Evolutionary conservation across 202 grass and related monocot genomes (phyloP).

Genomic region (Carex sylvatica): DNA sequence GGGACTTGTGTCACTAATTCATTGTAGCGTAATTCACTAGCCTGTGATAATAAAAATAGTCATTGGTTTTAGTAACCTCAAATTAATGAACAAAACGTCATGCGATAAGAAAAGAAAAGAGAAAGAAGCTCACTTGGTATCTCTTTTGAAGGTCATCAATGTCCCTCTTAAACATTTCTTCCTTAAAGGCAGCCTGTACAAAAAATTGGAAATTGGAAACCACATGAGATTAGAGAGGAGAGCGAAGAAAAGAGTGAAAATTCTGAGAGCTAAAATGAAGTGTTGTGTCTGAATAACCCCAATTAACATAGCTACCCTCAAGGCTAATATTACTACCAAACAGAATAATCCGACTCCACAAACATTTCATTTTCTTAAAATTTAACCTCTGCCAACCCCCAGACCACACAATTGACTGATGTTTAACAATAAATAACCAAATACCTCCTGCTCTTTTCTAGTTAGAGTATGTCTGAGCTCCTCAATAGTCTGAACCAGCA

Average conservation of each 20-base stretch:
- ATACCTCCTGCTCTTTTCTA: slow-evolving; percentile 96
- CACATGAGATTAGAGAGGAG: neutral
- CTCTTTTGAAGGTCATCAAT: slow-evolving; percentile 96
- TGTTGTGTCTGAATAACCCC: neutral
- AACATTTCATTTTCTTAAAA: neutral
- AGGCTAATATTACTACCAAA: neutral
- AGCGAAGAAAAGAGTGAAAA: neutral
- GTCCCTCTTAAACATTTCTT: slow-evolving; percentile 89
- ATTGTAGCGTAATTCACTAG: slow-evolving; percentile 94
- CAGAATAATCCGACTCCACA: neutral
- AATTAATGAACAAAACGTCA: neutral
- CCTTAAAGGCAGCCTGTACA: slow-evolving; percentile 78
- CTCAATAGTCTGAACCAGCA: slow-evolving; percentile 92
- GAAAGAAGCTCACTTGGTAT: slow-evolving; percentile 72
- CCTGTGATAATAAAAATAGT: slow-evolving; percentile 43
- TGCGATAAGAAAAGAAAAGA: neutral
- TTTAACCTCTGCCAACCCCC: neutral
- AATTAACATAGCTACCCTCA: neutral
- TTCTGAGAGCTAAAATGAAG: neutral
- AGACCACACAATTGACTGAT: neutral
- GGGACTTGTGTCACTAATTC: slow-evolving; percentile 97
- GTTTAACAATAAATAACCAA: slow-evolving; percentile 25
- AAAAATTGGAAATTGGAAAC: neutral
- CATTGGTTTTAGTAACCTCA: neutral
- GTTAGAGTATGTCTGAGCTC: slow-evolving; percentile 92